Base-by-base conservation (phyloP, 352 stramenopile species). In the Blastocystis sp. region DNA sequence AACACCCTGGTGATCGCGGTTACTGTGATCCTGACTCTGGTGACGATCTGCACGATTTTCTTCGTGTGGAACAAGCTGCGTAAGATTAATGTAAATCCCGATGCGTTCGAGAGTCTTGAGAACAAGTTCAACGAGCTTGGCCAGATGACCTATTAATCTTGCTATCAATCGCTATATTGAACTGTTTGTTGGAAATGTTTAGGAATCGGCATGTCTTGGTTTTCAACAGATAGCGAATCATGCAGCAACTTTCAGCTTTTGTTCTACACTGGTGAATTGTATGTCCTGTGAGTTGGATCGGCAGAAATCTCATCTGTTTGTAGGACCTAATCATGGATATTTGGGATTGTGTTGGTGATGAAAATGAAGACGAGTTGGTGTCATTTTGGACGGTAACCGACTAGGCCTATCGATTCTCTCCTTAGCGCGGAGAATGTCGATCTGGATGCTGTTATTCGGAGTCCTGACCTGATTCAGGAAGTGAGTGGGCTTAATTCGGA, bases 51-150 rank as follows among this genome's bases (percentile, higher is more conserved):
- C 55, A 88, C 76, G 34, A 88, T 88, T 37, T 56, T 81, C 43
- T 81, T 47, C 34, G 70, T 81, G 20, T 81, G 70, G 70, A 81
- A 81, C 24, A 88, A 88, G 76, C 54, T 88, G 20, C 53, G 76
- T 30, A 88, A 88, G 76, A 88, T 88, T 55, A 88, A 45, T 37
- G 76, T 88, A 18, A 76, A 88, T 43, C 76, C 76, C 7, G 76
- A 88, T 79, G 76, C 76, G 7, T 88, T 88, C 50, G 76, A 88
- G 8, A 88, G 24, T 53, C 26, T 88, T 39, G 76, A 88, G 45
- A 88, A 54, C 39, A 88, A 88, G 64, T 88, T 88, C 76, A 88
- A 88, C 39, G 76, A 88, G 64, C 64, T 88, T 76, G 76, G 76
- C 4, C 76, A 88, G 50, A 88, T 88, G 76, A 30, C 76, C 8